These are phyloP conservation scores for Mediolabrus comicus DNA, from an alignment of 108 stramenopile species.

Conservation along the genomic window DNA sequence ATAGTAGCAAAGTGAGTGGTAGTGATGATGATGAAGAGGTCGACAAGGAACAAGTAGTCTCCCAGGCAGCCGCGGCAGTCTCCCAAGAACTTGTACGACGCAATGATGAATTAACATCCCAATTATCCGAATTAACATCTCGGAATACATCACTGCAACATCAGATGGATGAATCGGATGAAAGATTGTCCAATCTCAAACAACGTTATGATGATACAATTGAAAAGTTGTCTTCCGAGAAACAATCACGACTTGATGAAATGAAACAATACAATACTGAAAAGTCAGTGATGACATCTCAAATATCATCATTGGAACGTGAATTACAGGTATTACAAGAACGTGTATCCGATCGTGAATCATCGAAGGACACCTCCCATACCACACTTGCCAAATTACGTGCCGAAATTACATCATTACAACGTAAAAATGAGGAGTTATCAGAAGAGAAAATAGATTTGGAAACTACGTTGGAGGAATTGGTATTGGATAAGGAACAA, in stretches of 20 bases:
- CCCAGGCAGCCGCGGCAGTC: constrained; percentile 39
- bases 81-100: constrained; percentile 38
- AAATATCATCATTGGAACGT: constrained; percentile 20
- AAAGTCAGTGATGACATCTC: constrained; percentile 11
- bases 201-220: neutral
- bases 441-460: constrained; percentile 66
- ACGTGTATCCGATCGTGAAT: constrained; percentile 24
- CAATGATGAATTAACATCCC: constrained; percentile 34
- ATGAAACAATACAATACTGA: constrained; percentile 8
- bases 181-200: constrained; percentile 20
- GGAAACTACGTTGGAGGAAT: constrained; percentile 73
- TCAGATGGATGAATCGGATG: constrained; percentile 28
- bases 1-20: neutral
- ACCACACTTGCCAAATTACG: constrained; percentile 59
- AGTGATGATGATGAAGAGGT: constrained; percentile 4
- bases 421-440: constrained; percentile 67
- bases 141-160: constrained; percentile 19
- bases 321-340: constrained; percentile 36
- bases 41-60: constrained; percentile 13
- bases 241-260: constrained; percentile 19
- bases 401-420: constrained; percentile 58
- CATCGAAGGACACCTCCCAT: constrained; percentile 21
- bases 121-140: constrained; percentile 32
- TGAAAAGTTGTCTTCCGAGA: constrained; percentile 12
- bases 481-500: constrained; percentile 82